Percentiles rank a stretch among this genome's conserved stretches.
These are phyloP conservation scores for Golubevia pallescens DNA, from an alignment of 1,284 basidiomycete species.

Conservation along the genomic window DNA sequence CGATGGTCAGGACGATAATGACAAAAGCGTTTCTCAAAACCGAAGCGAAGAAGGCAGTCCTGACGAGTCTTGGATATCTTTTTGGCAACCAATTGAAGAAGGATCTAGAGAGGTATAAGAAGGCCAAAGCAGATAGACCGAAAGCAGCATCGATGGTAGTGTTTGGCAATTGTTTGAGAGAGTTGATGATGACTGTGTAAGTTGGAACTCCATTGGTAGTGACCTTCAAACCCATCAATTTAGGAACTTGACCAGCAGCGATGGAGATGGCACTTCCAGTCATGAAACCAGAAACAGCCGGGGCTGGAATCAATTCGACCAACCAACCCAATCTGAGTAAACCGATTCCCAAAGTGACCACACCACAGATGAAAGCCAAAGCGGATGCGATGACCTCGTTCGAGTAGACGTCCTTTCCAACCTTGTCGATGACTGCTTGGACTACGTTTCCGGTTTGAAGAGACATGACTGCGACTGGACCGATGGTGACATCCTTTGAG, in stretches of 20 bases:
- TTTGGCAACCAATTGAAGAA: conserved; percentile 71
- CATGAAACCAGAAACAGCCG: conserved; percentile 86
- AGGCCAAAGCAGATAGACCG: conserved; percentile 78
- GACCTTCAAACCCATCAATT: conserved; percentile 51
- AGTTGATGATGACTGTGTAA: conserved; percentile 88
- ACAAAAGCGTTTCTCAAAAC: conserved; percentile 60
- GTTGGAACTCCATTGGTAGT: conserved; percentile 68
- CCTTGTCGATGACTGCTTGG: conserved; percentile 19
- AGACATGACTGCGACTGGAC: conserved; percentile 83
- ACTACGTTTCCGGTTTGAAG: conserved; percentile 77
- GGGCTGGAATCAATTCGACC: conserved; percentile 89
- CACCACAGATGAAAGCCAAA: conserved; percentile 86
- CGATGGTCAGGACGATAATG: conserved; percentile 69
- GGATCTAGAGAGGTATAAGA: conserved; percentile 79
- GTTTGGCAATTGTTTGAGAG: conserved; percentile 78
- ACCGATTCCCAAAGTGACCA: conserved; percentile 90
- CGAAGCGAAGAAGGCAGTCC: conserved; percentile 67
- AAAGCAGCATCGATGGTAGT: conserved; percentile 85
- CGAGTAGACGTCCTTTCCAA: conserved; percentile 15
- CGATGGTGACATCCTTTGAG: conserved; percentile 64
- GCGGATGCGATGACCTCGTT: conserved; percentile 80
- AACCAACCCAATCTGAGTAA: conserved; percentile 92
- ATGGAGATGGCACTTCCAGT: conserved; percentile 65
- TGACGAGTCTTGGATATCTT: conserved; percentile 76
- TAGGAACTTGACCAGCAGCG: conserved; percentile 56